Evolutionary conservation across 2,329 filamentous ascomycete genomes (phyloP).

Genomic region (Fusarium sulawesiense): DNA sequence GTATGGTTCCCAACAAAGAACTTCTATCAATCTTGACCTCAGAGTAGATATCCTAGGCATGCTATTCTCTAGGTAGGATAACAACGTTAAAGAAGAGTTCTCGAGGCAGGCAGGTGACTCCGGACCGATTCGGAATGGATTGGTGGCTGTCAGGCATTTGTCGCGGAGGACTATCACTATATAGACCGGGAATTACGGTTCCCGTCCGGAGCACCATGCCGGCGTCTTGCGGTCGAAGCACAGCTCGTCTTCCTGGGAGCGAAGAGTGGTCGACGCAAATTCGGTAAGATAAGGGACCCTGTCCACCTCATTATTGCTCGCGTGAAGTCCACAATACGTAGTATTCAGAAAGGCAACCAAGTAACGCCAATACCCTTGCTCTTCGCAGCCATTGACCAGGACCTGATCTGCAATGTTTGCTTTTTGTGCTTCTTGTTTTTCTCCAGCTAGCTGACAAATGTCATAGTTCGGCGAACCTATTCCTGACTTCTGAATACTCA

Average conservation of each 20-base stretch:
- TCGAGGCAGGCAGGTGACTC: neutral
- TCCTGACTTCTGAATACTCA: neutral
- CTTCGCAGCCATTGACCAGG: neutral
- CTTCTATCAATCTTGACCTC: neutral
- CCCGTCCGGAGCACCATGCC: conserved; percentile 9
- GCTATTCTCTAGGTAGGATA: conserved; percentile 3
- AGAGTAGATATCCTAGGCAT: conserved; percentile 6
- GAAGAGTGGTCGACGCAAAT: neutral
- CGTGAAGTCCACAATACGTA: neutral
- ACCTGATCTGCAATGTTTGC: conserved; percentile 4
- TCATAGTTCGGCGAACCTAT: neutral
- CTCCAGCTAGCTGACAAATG: neutral
- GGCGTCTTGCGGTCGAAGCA: conserved; percentile 12
- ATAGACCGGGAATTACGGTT: conserved; percentile 11
- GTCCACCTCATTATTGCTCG: neutral
- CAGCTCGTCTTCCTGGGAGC: conserved; percentile 4
- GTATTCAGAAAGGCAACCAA: neutral
- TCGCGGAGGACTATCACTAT: conserved; percentile 13
- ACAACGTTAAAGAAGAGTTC: conserved; percentile 6
- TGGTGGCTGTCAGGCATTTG: conserved; percentile 18
- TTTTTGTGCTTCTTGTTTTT: conserved; percentile 27
- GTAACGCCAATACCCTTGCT: conserved; percentile 5
- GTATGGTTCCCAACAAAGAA: neutral
- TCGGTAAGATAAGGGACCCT: neutral
- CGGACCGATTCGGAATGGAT: conserved; percentile 23